These are phyloP conservation scores for Eleusine indica DNA, from an alignment of 176 grass and related monocot species.

Conservation along the genomic window DNA sequence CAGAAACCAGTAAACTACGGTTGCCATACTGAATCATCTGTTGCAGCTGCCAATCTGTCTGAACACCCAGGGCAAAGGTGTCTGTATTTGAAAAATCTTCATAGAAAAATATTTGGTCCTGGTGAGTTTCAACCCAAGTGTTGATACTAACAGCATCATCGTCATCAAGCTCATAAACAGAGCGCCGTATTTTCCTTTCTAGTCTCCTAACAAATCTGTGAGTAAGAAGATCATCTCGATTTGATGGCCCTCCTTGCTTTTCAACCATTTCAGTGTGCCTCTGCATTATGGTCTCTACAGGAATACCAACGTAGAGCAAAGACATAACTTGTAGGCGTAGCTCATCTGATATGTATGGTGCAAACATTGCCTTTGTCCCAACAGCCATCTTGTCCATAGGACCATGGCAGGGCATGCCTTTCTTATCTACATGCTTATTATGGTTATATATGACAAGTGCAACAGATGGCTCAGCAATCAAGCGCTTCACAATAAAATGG, in stretches of 20 bases:
- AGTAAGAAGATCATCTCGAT: constrained; percentile 95
- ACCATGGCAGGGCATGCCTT: constrained; percentile 88
- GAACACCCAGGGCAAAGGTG: constrained; percentile 82
- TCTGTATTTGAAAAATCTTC: constrained; percentile 82
- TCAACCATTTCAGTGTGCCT: constrained; percentile 78
- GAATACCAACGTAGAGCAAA: constrained; percentile 87
- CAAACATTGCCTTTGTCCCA: constrained; percentile 91
- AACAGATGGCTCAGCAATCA: constrained; percentile 87
- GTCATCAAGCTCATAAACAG: constrained; percentile 68
- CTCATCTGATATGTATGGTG: constrained; percentile 93
- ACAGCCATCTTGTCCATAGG: constrained; percentile 81
- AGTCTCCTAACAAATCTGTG: constrained; percentile 94
- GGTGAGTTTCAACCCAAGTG: constrained; percentile 82
- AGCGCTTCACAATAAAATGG: constrained; percentile 97
- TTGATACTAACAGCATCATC: constrained; percentile 77
- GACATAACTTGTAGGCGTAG: constrained; percentile 86
- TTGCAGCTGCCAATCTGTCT: constrained; percentile 97
- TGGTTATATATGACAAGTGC: constrained; percentile 98
- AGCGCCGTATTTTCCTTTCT: constrained; percentile 92
- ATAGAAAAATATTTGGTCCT: constrained; percentile 79
- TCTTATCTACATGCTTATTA: constrained; percentile 94
- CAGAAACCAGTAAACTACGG: constrained; percentile 74
- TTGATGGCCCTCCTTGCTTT: constrained; percentile 88
- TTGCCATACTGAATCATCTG: constrained; percentile 94
- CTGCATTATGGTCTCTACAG: constrained; percentile 97